Conservation (phyloP, 1,139 yeast species). For the Wickerhamiella pararugosa region DNA sequence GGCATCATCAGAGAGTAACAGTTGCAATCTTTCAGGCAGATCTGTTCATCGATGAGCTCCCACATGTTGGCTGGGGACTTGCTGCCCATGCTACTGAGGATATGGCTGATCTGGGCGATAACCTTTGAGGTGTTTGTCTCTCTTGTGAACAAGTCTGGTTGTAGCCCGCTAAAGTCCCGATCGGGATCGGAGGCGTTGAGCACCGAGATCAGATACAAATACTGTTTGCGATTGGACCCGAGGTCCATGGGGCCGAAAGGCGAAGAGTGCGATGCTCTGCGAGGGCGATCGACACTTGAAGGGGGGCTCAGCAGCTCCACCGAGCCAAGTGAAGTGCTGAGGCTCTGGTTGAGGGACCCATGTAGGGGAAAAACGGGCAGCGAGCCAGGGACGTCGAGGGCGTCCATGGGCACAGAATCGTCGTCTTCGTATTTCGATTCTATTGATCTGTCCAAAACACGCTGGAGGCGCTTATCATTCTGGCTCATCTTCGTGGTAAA, state of each 20-base stretch:
- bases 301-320: slow-evolving; percentile 7
- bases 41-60: slow-evolving; percentile 77
- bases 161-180: slow-evolving; percentile 77
- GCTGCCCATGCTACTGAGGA: slow-evolving; percentile 65
- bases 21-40: slow-evolving; percentile 64
- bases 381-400: slow-evolving; percentile 9
- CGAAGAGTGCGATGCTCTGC: slow-evolving; percentile 28
- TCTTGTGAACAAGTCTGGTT: slow-evolving; percentile 69
- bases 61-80: slow-evolving; percentile 51
- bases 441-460: slow-evolving; percentile 70
- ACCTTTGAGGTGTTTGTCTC: slow-evolving; percentile 38
- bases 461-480: slow-evolving; percentile 74
- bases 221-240: slow-evolving; percentile 70
- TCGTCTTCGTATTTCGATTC: slow-evolving; percentile 25
- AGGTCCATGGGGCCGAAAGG: slow-evolving; percentile 91
- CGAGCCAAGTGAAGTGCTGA: slow-evolving; percentile 5
- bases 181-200: slow-evolving; percentile 89
- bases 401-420: slow-evolving; percentile 10
- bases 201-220: slow-evolving; percentile 81
- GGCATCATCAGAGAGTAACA: slow-evolving; percentile 70
- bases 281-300: slow-evolving; percentile 11
- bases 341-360: slow-evolving; percentile 7
- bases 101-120: slow-evolving; percentile 61
- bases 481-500: slow-evolving; percentile 91
- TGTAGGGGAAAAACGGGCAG: slow-evolving; percentile 14